Conservation (phyloP, 2,329 filamentous ascomycete genomes). For the Pseudophaeomoniella oleicola region DNA sequence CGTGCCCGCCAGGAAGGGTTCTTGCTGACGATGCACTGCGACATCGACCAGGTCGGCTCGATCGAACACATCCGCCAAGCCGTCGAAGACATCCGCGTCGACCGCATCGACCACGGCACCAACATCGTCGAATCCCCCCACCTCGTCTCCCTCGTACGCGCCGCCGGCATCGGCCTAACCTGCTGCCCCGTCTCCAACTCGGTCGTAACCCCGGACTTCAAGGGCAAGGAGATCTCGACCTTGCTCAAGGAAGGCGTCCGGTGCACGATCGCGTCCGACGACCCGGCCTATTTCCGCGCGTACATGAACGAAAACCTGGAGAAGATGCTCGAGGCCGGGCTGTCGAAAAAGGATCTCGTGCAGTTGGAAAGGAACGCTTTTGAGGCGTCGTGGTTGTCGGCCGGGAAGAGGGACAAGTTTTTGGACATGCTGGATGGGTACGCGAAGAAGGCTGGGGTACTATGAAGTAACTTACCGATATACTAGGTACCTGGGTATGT, state of each 20-base stretch:
- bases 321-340: slow-evolving; percentile 7
- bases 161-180: slow-evolving; percentile 9
- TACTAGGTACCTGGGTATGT: too few species aligned
- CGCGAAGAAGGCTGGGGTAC: not conserved
- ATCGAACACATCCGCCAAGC: slow-evolving; percentile 27
- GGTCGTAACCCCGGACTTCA: slow-evolving; percentile 10
- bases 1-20: slow-evolving; percentile 22
- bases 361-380: slow-evolving; percentile 11
- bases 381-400: slow-evolving; percentile 9
- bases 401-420: not conserved
- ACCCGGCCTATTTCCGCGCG: slow-evolving; percentile 12
- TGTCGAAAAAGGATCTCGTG: slow-evolving; percentile 9
- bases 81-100: slow-evolving; percentile 10
- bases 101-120: slow-evolving; percentile 13
- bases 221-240: slow-evolving; percentile 8
- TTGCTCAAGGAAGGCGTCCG: slow-evolving; percentile 8
- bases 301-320: slow-evolving; percentile 11
- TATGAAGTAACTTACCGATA: too few species aligned
- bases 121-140: slow-evolving; percentile 9
- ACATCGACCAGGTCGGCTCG: slow-evolving; percentile 35
- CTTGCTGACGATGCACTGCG: slow-evolving; percentile 35
- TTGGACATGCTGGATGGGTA: not conserved
- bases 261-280: slow-evolving; percentile 11
- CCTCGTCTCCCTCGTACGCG: slow-evolving; percentile 6
- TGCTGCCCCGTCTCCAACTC: slow-evolving; percentile 12